Conservation (phyloP, 2,329 filamentous ascomycete genomes). For the Blastomyces silverae region DNA sequence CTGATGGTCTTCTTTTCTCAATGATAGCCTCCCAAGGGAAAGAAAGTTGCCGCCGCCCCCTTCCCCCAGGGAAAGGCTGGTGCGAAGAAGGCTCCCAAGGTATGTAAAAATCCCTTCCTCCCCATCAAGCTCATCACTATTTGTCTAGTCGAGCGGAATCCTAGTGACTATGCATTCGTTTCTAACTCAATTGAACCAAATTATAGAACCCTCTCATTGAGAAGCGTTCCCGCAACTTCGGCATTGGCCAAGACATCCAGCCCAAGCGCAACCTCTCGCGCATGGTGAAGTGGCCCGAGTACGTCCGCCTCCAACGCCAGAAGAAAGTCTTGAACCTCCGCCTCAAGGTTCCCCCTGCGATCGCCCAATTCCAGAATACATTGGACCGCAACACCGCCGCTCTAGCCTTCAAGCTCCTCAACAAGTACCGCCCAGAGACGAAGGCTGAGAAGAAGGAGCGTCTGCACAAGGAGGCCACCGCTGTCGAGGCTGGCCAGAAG, state of each 20-base stretch:
- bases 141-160: background rate
- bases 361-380: slow-evolving; percentile 96
- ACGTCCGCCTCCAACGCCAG: slow-evolving; percentile 94
- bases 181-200: slow-evolving; percentile 18
- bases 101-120: slow-evolving; percentile 46
- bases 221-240: slow-evolving; percentile 95
- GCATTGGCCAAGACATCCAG: slow-evolving; percentile 98
- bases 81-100: slow-evolving; percentile 92
- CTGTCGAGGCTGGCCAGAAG: slow-evolving; percentile 98
- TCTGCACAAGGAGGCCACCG: slow-evolving; percentile 94
- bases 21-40: slow-evolving; percentile 99
- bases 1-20: slow-evolving; percentile 99
- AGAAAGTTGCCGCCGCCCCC: slow-evolving; percentile 96
- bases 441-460: slow-evolving; percentile 99
- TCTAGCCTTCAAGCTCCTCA: slow-evolving; percentile 97
- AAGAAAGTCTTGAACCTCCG: slow-evolving; percentile 96
- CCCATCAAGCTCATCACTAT: background rate
- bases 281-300: slow-evolving; percentile 99
- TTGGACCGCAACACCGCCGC: slow-evolving; percentile 95
- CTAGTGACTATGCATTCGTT: slow-evolving; percentile 21
- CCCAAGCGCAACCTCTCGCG: slow-evolving; percentile 89
- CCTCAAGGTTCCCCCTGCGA: slow-evolving; percentile 94
- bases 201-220: slow-evolving; percentile 95
- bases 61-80: slow-evolving; percentile 91
- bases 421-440: slow-evolving; percentile 99